phyloP scores from a whole-genome alignment of 331 rosid species.

The Dryas integrifolia region DNA sequence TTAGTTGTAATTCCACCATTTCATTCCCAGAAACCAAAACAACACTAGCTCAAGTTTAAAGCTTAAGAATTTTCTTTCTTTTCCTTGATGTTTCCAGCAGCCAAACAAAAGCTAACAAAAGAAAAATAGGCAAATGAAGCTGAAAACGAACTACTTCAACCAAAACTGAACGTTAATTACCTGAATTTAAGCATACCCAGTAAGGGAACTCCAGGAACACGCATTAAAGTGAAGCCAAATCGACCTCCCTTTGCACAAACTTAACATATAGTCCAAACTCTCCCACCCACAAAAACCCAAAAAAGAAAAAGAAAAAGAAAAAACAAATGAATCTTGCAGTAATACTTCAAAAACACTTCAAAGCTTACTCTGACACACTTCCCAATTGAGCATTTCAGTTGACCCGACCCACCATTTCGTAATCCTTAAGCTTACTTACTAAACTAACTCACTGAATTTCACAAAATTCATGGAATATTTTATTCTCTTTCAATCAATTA shows the following conservation, averaged over 20 bases:
- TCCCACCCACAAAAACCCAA: background rate
- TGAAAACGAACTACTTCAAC: background rate
- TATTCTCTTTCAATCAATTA: background rate
- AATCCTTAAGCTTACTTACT: conserved; percentile 25
- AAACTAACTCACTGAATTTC: background rate
- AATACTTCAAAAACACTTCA: conserved; percentile 13
- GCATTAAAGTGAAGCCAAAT: conserved; percentile 33
- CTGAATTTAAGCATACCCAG: conserved; percentile 29
- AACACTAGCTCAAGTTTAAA: background rate
- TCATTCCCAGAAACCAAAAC: conserved; percentile 1
- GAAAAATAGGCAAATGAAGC: background rate
- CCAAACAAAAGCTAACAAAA: conserved; percentile 17
- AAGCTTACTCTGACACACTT: background rate
- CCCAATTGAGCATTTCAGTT: conserved; percentile 4
- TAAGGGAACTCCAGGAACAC: conserved; percentile 23
- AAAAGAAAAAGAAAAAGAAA: background rate
- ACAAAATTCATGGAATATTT: conserved; percentile 9
- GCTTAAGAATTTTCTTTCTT: background rate
- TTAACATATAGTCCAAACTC: background rate
- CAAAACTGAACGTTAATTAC: background rate
- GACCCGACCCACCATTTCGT: conserved; percentile 15
- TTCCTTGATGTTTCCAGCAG: conserved; percentile 15
- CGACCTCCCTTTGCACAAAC: conserved; percentile 1
- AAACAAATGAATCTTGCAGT: background rate
- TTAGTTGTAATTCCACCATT: background rate